Base-by-base conservation (phyloP, 352 stramenopile genomes). In the Globisporangium sylvaticum region DNA sequence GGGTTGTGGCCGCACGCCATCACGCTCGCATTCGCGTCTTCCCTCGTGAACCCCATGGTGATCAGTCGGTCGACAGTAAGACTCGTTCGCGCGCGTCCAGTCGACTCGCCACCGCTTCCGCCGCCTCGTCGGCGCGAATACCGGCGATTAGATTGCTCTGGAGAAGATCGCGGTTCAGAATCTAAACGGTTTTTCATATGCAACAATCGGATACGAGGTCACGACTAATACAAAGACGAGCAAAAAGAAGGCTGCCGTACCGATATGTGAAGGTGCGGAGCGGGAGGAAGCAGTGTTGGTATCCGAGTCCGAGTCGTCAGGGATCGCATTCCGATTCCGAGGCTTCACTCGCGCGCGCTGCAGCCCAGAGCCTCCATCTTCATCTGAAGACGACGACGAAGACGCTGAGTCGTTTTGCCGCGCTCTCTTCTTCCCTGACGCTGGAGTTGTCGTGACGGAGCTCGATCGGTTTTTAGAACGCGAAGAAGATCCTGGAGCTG, bases 21-120 rank as follows among this genome's bases (percentile, higher is more conserved):
- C 39, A 91, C 75, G 58, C 84, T 92, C n/a, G 78, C 75, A 50
- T 88, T 68, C 1, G 81, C 84, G 58, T 95, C 87, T 69, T 84
- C 74, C 4, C 76, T 64, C 7, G 52, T 83, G 32, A 93, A 95
- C 0, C 81, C 84, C 82, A 91, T 91, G 0, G 54, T 68, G 63
- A 86, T 50, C 8, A 95, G 68, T 1, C 79, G 79, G 24, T 84
- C 65, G 31, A 92, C 64, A 8, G 81, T 90, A 25, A 92, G 70
- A 46, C 79, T 90, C 46, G 80, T 76, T 1, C 81, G 80, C 25
- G 62, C 55, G 18, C 83, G 78, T 4, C 67, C 65, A 6, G 62
- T 55, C 10, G 56, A 65, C 2, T 32, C 42, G 4, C n/a, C n/a
- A n/a, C 57, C 32, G 18, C 9, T 34, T 8, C 39, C 42, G 3